These are phyloP conservation scores for Tuber calosporum DNA, from an alignment of 495 filamentous ascomycete genomes.

Conservation along the genomic window DNA sequence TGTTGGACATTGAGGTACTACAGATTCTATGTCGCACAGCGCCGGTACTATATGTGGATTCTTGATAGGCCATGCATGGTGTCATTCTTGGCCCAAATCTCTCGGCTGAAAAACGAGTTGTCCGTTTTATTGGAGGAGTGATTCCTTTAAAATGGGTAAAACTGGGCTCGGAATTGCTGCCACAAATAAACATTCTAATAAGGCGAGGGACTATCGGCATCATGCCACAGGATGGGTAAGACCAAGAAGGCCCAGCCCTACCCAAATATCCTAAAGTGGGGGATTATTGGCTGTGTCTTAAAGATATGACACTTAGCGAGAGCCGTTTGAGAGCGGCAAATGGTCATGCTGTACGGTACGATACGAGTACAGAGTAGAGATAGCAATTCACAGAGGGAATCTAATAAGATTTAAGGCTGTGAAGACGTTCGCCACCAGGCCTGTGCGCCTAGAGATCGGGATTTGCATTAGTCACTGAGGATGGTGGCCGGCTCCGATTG, in stretches of 20 bases:
- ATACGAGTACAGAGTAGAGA: too few species aligned
- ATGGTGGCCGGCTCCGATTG: neutral
- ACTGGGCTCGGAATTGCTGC: neutral
- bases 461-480: neutral
- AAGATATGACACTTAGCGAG: neutral
- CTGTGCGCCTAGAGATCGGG: neutral
- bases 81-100: neutral
- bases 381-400: neutral
- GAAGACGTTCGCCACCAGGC: neutral
- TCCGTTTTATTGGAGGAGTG: neutral
- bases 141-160: neutral
- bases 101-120: neutral
- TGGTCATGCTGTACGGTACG: neutral
- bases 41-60: too few species aligned
- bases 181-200: neutral
- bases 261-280: neutral
- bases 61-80: neutral
- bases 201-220: neutral
- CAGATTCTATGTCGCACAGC: neutral
- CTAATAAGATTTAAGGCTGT: neutral
- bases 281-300: neutral
- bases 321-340: neutral
- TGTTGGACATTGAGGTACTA: neutral
- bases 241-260: neutral
- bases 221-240: neutral